These are phyloP conservation scores for Magnaporthiopsis poae DNA, from an alignment of 2,329 filamentous ascomycete genomes.

Conservation along the genomic window DNA sequence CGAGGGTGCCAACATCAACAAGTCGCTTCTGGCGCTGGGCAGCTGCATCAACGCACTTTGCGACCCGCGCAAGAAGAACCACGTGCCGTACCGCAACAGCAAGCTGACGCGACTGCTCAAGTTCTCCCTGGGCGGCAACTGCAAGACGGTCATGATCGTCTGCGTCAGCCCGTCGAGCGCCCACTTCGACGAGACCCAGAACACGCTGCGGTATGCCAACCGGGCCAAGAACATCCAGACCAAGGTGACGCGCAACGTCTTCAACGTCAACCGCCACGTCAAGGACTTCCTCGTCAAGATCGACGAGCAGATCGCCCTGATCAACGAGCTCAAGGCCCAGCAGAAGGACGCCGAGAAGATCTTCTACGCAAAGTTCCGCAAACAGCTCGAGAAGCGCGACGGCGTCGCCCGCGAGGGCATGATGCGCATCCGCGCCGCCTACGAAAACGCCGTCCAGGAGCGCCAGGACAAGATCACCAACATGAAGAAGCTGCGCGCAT, in stretches of 20 bases:
- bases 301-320: constrained; percentile 93
- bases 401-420: constrained; percentile 66
- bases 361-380: constrained; percentile 81
- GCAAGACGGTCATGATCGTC: constrained; percentile 99
- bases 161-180: constrained; percentile 93
- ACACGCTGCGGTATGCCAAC: constrained; percentile 93
- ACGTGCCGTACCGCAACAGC: constrained; percentile 94
- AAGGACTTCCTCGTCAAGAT: constrained; percentile 99
- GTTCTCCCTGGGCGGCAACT: constrained; percentile 94
- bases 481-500: constrained; percentile 71
- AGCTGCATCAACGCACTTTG: constrained; percentile 98
- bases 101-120: constrained; percentile 92
- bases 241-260: constrained; percentile 97
- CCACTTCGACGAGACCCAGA: constrained; percentile 96
- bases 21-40: constrained; percentile 84
- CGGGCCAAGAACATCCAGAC: constrained; percentile 99
- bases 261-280: constrained; percentile 96
- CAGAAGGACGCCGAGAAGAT: constrained; percentile 78
- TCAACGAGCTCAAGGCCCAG: constrained; percentile 88
- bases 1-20: constrained; percentile 98
- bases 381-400: constrained; percentile 79
- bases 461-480: constrained; percentile 67
- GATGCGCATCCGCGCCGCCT: constrained; percentile 68
- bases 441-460: constrained; percentile 68
- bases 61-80: constrained; percentile 80